Conservation (phyloP, 2,329 filamentous ascomycete species). For the Didymella arachidicola region DNA sequence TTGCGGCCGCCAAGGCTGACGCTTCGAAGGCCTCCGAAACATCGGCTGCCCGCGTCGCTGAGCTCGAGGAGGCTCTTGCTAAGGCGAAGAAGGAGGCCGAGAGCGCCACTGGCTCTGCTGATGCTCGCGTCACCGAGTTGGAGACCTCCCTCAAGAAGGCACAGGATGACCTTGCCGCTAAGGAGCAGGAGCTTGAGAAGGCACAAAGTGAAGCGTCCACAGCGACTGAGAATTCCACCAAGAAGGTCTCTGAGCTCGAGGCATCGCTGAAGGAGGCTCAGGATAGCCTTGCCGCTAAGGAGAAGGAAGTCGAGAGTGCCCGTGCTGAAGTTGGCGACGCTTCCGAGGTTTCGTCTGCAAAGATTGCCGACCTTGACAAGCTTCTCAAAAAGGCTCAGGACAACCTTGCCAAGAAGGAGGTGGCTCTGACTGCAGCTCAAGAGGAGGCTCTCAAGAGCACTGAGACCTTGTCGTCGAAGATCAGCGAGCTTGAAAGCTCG, state of each 20-base stretch:
- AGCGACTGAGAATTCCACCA: slow-evolving; percentile 15
- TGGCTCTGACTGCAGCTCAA: slow-evolving; percentile 33
- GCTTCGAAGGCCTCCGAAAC: slow-evolving; percentile 26
- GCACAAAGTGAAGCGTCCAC: slow-evolving; percentile 29
- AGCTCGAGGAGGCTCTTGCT: slow-evolving; percentile 24
- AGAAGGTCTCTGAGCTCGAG: slow-evolving; percentile 39
- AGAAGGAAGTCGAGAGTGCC: slow-evolving; percentile 31
- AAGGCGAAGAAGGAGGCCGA: slow-evolving; percentile 21
- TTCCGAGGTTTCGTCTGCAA: slow-evolving; percentile 30
- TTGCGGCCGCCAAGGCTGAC: slow-evolving; percentile 25
- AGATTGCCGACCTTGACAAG: slow-evolving; percentile 37
- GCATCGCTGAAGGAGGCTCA: slow-evolving; percentile 33
- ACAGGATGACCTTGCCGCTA: slow-evolving; percentile 29
- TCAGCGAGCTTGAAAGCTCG: slow-evolving; percentile 31
- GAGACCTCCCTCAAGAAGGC: slow-evolving; percentile 25
- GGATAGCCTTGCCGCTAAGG: slow-evolving; percentile 32
- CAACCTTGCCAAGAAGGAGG: slow-evolving; percentile 32
- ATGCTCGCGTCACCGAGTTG: slow-evolving; percentile 26
- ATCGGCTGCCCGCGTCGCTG: slow-evolving; percentile 22
- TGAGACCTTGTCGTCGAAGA: slow-evolving; percentile 32
- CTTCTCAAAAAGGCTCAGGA: slow-evolving; percentile 30
- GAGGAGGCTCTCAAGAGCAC: slow-evolving; percentile 30
- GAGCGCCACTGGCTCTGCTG: slow-evolving; percentile 22
- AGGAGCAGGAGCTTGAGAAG: slow-evolving; percentile 34
- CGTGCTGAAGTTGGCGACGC: slow-evolving; percentile 29